Conservation (phyloP, 345 rosid species). For the Acer yangbiense region DNA sequence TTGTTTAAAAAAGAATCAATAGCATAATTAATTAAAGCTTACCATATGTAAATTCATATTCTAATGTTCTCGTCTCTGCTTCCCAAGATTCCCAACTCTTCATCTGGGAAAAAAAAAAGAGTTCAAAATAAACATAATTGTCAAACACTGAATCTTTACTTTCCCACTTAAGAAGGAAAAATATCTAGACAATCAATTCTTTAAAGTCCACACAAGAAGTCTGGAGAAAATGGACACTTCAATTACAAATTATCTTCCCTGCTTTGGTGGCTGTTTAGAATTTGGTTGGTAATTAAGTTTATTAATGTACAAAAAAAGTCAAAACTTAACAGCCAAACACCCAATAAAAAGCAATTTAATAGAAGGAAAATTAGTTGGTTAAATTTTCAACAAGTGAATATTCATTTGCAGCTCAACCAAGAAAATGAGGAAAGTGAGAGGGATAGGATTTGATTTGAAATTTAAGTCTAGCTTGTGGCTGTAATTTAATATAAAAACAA, state of each 20-base stretch:
- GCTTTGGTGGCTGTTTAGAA: background rate
- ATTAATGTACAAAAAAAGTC: background rate
- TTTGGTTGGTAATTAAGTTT: background rate
- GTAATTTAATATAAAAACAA: too few species aligned
- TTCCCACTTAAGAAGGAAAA: constrained; percentile 11
- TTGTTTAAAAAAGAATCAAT: background rate
- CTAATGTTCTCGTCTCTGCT: constrained; percentile 59
- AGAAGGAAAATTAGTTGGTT: background rate
- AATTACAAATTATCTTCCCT: background rate
- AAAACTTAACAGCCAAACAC: too few species aligned
- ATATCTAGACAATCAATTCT: background rate
- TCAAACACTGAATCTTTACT: constrained; percentile 16
- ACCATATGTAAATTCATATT: constrained; percentile 56
- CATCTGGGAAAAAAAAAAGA: constrained; percentile 38
- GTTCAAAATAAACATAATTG: background rate
- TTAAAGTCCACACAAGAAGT: background rate
- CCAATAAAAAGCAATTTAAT: background rate
- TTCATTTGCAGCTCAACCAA: background rate
- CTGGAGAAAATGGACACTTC: background rate
- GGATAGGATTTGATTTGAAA: background rate
- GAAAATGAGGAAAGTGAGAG: background rate
- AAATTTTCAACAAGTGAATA: background rate
- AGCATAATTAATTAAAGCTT: background rate
- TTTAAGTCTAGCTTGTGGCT: too few species aligned
- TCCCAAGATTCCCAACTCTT: constrained; percentile 64